phyloP scores from a whole-genome alignment of 768 basidiomycete species.

The Vishniacozyma victoriae region DNA sequence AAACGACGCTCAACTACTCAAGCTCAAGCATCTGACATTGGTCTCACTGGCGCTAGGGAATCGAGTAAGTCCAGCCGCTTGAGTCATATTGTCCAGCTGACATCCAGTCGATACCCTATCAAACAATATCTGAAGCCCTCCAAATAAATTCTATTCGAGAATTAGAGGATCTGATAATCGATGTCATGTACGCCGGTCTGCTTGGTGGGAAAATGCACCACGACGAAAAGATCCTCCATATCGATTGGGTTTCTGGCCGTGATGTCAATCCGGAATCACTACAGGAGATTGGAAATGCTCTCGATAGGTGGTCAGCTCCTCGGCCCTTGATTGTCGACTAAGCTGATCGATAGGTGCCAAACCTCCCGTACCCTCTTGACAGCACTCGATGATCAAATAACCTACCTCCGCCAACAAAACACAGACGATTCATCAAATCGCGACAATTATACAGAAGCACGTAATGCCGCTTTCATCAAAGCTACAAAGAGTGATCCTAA shows the following conservation, averaged over 20 bases:
- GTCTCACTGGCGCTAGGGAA: slow-evolving; percentile 71
- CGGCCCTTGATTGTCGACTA: not conserved
- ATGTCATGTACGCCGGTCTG: slow-evolving; percentile 86
- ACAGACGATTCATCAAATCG: too few relatives aligned
- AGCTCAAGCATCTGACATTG: slow-evolving; percentile 88
- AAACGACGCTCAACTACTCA: slow-evolving; percentile 79
- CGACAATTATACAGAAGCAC: too few relatives aligned
- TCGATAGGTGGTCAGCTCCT: slow-evolving; percentile 44
- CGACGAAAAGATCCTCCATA: slow-evolving; percentile 77
- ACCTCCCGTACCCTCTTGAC: slow-evolving; percentile 8
- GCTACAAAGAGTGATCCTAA: too few relatives aligned
- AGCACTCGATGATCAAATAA: slow-evolving; percentile 7
- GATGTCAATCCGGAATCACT: slow-evolving; percentile 54
- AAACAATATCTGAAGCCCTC: slow-evolving; percentile 62
- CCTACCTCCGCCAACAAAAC: not conserved
- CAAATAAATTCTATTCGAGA: slow-evolving; percentile 74
- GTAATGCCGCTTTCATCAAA: too few relatives aligned
- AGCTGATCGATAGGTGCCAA: slow-evolving; percentile 10
- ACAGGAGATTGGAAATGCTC: slow-evolving; percentile 11
- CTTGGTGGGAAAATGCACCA: slow-evolving; percentile 90
- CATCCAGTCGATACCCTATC: slow-evolving; percentile 71
- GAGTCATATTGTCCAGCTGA: not conserved
- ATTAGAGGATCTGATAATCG: slow-evolving; percentile 94
- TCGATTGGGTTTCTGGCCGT: slow-evolving; percentile 86
- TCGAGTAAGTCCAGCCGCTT: slow-evolving; percentile 61